Percentiles rank a stretch among this genome's conserved stretches.
phyloP scores from a whole-genome alignment of 176 grass and related monocot genomes.

The Dactylis glomerata region DNA sequence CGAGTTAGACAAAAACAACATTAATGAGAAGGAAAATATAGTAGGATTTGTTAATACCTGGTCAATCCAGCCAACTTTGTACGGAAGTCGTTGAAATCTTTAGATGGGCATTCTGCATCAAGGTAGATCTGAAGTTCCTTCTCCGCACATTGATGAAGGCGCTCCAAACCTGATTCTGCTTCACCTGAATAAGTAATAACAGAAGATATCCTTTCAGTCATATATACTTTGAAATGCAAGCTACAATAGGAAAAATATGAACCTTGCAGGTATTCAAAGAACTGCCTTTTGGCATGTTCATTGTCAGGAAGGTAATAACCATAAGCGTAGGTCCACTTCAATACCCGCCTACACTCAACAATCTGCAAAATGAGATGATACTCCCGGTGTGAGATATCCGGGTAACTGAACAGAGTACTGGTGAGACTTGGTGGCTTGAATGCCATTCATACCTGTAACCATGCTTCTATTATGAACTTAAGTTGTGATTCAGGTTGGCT shows the following conservation, averaged over 20 bases:
- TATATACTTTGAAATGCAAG: not conserved
- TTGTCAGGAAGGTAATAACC: constrained; percentile 93
- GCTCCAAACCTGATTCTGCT: constrained; percentile 96
- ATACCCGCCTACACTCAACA: constrained; percentile 91
- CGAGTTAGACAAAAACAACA: not conserved
- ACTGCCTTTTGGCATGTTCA: constrained; percentile 91
- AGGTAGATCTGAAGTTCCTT: constrained; percentile 97
- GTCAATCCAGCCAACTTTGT: constrained; percentile 97
- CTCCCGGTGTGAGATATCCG: not conserved
- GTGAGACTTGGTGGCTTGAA: not conserved
- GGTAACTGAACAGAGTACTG: not conserved
- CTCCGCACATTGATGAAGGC: constrained; percentile 98
- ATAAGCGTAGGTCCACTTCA: constrained; percentile 99
- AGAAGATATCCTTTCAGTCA: constrained; percentile 26
- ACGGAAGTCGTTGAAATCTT: constrained; percentile 99
- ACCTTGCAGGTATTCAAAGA: constrained; percentile 99
- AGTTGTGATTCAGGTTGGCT: constrained; percentile 99
- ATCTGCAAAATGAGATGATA: constrained; percentile 58
- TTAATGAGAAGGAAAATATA: not conserved
- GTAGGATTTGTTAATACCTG: constrained; percentile 42
- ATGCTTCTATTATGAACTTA: constrained; percentile 99
- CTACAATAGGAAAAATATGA: constrained; percentile 26
- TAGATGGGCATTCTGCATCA: constrained; percentile 79
- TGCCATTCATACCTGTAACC: constrained; percentile 73
- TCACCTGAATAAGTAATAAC: constrained; percentile 60